A percentile compares a stretch with the other conserved stretches of the same genome.
These are phyloP conservation scores for Polymyxa betae DNA, from an alignment of 208 protist species.

Conservation along the genomic window DNA sequence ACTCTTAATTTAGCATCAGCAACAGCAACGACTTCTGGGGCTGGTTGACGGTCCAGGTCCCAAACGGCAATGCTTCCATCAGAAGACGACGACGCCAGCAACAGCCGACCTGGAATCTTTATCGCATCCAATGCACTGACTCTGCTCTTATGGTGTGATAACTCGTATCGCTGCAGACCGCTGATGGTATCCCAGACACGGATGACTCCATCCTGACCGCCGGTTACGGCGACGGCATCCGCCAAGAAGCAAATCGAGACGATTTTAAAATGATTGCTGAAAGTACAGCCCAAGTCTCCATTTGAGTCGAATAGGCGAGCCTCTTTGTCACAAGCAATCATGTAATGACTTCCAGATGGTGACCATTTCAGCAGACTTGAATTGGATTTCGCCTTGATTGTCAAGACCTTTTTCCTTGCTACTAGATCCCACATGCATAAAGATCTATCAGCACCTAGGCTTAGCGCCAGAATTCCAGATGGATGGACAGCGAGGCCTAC, in stretches of 20 bases:
- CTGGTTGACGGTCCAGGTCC: background rate
- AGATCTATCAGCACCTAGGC: background rate
- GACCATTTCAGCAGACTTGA: background rate
- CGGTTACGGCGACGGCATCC: background rate
- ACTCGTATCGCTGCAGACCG: background rate
- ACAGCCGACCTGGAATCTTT: background rate
- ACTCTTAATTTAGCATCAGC: slow-evolving; percentile 16
- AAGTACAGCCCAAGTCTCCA: background rate
- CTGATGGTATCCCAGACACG: background rate
- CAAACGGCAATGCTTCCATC: background rate
- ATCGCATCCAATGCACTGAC: background rate
- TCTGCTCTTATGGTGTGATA: background rate
- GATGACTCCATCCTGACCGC: background rate
- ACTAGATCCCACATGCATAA: slow-evolving; percentile 1
- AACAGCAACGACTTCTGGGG: background rate
- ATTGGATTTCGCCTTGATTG: slow-evolving; percentile 40
- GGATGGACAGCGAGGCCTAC: background rate
- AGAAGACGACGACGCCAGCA: slow-evolving; percentile 3
- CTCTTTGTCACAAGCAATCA: slow-evolving; percentile 25
- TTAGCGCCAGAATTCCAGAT: background rate
- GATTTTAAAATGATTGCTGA: background rate
- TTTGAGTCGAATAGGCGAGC: background rate
- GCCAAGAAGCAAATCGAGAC: background rate
- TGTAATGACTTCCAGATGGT: background rate
- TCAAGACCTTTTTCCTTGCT: background rate